Percentiles rank a stretch among this genome's conserved stretches.
Evolutionary conservation across 2,329 filamentous ascomycete species (phyloP).

Genomic region (Fusarium heterosporum): DNA sequence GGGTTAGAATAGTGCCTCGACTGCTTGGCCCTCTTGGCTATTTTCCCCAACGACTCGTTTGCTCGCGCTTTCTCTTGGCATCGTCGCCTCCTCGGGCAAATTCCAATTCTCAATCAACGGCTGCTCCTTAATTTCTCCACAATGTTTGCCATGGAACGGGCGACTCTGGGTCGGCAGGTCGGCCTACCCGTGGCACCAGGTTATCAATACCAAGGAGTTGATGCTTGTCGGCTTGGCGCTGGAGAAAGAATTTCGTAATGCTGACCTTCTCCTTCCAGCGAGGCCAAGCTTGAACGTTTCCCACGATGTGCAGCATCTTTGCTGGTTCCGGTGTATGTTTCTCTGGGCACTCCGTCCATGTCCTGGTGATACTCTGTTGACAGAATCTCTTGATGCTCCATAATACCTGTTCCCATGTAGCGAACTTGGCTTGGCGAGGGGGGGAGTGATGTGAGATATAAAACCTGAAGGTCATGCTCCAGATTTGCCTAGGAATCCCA

Average conservation of each 20-base stretch:
- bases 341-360: conserved; percentile 29
- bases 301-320: conserved; percentile 25
- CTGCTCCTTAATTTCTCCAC: conserved; percentile 28
- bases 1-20: conserved; percentile 31
- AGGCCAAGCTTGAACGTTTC: conserved; percentile 33
- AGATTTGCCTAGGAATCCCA: not conserved
- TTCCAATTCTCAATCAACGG: conserved; percentile 23
- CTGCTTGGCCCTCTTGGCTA: conserved; percentile 38
- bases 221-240: conserved; percentile 39
- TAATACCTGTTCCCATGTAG: conserved; percentile 20
- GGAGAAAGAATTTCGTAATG: conserved; percentile 34
- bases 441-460: conserved; percentile 28
- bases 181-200: conserved; percentile 32
- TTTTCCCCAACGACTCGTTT: conserved; percentile 25
- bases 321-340: conserved; percentile 28
- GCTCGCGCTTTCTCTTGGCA: conserved; percentile 36
- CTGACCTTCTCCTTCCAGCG: conserved; percentile 37
- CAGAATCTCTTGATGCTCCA: conserved; percentile 20
- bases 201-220: conserved; percentile 23
- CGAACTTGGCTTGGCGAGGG: conserved; percentile 32
- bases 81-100: conserved; percentile 41
- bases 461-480: conserved; percentile 19
- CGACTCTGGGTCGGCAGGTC: conserved; percentile 24
- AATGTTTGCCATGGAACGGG: conserved; percentile 19
- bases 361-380: conserved; percentile 12